phyloP scores from a whole-genome alignment of 83 land plant species.

The Thuja plicata region DNA sequence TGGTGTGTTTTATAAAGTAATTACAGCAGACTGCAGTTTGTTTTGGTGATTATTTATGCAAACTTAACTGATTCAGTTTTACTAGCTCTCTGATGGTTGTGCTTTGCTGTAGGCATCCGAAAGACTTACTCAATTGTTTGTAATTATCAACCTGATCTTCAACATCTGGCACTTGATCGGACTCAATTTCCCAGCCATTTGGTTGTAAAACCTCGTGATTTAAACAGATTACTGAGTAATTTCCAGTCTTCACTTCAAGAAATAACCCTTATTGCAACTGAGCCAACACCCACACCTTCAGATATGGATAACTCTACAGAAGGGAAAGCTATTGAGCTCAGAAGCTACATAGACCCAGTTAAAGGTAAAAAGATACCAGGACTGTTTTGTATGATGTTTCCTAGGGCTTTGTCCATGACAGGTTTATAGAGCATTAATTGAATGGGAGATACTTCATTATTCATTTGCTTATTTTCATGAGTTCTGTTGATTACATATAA shows the following conservation, averaged over 20 bases:
- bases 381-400: background rate
- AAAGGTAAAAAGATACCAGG: conserved; percentile 58
- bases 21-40: background rate
- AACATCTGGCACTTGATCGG: conserved; percentile 78
- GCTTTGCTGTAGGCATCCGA: conserved; percentile 59
- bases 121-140: conserved; percentile 92
- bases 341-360: conserved; percentile 93
- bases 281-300: conserved; percentile 45
- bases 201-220: conserved; percentile 89
- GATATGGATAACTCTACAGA: conserved; percentile 61
- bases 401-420: background rate
- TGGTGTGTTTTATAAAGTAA: conserved; percentile 40
- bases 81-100: background rate
- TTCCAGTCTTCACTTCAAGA: conserved; percentile 95
- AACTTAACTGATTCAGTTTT: background rate
- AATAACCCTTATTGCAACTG: conserved; percentile 95
- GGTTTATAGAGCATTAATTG: background rate
- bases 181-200: conserved; percentile 73
- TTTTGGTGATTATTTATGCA: background rate
- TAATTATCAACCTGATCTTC: conserved; percentile 88
- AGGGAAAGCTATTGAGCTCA: conserved; percentile 95
- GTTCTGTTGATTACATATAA: conserved; percentile 7
- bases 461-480: background rate
- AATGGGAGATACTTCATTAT: conserved; percentile 8
- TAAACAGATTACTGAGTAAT: conserved; percentile 76